These are phyloP conservation scores for Nepenthes mirabilis DNA, from an alignment of 148 eudicot genomes.

Conservation along the genomic window DNA sequence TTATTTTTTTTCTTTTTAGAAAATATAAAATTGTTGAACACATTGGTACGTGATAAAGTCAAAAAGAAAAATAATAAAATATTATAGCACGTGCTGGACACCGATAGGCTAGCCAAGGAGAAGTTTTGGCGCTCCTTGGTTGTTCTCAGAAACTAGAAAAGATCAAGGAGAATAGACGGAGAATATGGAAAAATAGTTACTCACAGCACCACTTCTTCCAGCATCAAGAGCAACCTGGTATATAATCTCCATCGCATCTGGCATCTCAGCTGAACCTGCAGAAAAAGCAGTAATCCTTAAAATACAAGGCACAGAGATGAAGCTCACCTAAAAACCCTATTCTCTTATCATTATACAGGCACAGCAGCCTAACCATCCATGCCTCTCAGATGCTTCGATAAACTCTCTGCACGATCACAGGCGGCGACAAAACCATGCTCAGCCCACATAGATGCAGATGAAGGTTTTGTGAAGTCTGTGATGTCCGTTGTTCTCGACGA, in stretches of 20 bases:
- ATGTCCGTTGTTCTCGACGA: conserved; percentile 2
- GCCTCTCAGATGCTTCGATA: conserved; percentile 17
- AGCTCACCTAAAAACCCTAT: not conserved
- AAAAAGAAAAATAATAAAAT: no score
- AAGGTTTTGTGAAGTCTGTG: conserved; percentile 18
- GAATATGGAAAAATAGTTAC: conserved; percentile 6
- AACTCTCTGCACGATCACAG: conserved; percentile 30
- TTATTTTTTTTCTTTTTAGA: no score
- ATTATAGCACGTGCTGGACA: no score
- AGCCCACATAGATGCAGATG: conserved; percentile 22
- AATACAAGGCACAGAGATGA: not conserved
- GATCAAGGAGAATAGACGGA: not conserved
- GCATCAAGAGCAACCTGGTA: conserved; percentile 26
- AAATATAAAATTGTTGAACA: no score
- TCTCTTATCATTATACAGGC: not conserved
- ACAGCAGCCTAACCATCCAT: conserved; percentile 20
- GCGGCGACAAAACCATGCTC: conserved; percentile 33
- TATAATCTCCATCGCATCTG: conserved; percentile 36
- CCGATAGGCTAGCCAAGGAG: not conserved
- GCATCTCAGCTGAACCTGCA: conserved; percentile 29
- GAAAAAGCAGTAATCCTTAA: not conserved
- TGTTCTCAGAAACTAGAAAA: not conserved
- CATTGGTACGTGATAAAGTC: no score
- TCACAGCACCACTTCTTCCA: conserved; percentile 35
- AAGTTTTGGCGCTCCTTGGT: not conserved